Base-by-base conservation (phyloP, 2,329 filamentous ascomycete species). In the Xylaria sp. region DNA sequence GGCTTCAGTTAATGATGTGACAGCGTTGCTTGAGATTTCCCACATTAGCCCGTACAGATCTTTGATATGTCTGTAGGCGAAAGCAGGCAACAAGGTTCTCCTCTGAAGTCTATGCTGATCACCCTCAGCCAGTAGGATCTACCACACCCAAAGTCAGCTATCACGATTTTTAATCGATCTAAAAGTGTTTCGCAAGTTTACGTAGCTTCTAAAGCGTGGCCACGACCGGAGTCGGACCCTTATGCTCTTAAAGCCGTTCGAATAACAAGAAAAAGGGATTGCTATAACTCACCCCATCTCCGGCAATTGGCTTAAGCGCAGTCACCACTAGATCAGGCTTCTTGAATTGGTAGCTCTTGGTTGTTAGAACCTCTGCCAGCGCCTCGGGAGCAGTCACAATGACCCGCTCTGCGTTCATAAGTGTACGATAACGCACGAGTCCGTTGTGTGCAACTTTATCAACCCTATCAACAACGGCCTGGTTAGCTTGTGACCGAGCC, bases 31-130 rank as follows among this genome's bases (percentile, higher is more conserved):
- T 38, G 70, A 69, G 33, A 72, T 69, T 15, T 69, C 66, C 71
- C 68, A 72, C 64, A 71, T 69, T 13, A 68, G 49, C 17, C 66
- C 66, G 33, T 71, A 66, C 10, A 71, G 59, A 11, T 69, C 66
- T 36, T 69, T 71, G 13, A 72, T 71, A 59, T 72, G 71, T 36
- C 70, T 63, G 17, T 69, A 72, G 2, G 68, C 66, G 17, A 72
- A 72, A 20, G 70, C 68, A 31, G 70, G 70, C 62, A 67, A 42
- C 33, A 72, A 44, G 3, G 68, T 69, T 42, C 53, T 71, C 28
- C 70, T 69, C 31, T 72, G 69, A 9, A 63, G 53, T 48, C 69
- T 72, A 62, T 71, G 71, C 20, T 59, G 60, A n/a, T 72, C 70
- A 20, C 70, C 70, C 17, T 71, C 71, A 20, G 61, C 61, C 9